Evolutionary conservation across 257 asterid genomes (phyloP), one percentile per base, ranked within the genome.

Genomic region (Misopates orontium): DNA sequence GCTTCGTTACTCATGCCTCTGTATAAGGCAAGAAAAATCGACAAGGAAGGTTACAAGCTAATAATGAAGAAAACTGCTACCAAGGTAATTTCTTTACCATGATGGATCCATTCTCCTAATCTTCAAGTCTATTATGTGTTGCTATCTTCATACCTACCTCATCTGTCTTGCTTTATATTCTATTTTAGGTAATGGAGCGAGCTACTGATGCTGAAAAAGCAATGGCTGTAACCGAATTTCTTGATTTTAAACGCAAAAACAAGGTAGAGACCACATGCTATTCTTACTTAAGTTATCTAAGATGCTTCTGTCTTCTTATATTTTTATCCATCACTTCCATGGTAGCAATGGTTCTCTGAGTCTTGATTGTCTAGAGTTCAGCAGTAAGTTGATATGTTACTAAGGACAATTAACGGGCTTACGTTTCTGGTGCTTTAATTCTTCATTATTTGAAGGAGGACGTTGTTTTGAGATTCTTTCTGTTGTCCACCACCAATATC

Each of bases 51-150:
- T 57, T 94, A 90, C 75, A 94, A 94, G 85, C 76, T 88, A 54
- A 94, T 94, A 62, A 94, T 94, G 99, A 94, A 94, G 87, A 94
- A 90, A 90, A 84, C 98, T 40, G 99, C 98, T 45, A 86, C 98
- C 73, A 90, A 90, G 99, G 99, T 94, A 56, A n/a, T 69, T 70
- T 66, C 69, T 64, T 67, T 32, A 23, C 49, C 71, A 22, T 72
- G 50, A 66, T 22, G 59, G 57, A 5, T n/a, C 24, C 59, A 39
- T 25, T 23, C 47, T 31, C 54, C 0, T 20, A 11, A 54, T 41
- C 66, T 45, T 31, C 39, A 25, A 60, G 22, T 69, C 11, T 49
- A 28, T 59, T 60, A 31, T 78, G 42, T 24, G 44, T 66, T 63
- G 15, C 56, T 64, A 56, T 68, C 61, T 51, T 25, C 31, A 24